Evolutionary conservation across 345 rosid genomes (phyloP), one percentile per base, ranked within the genome.

Genomic region (Gossypium raimondii): DNA sequence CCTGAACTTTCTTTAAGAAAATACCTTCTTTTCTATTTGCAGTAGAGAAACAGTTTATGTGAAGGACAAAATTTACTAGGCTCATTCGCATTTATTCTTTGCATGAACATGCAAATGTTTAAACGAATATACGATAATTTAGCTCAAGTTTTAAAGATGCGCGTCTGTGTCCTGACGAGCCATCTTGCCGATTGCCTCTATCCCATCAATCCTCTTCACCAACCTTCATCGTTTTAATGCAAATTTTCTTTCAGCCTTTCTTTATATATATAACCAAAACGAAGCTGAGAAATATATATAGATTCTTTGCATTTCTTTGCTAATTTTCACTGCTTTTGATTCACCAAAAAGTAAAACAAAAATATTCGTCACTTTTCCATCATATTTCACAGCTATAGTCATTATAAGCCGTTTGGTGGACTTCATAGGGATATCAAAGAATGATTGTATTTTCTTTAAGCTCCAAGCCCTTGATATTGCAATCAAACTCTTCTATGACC

Each of bases 131-230:
- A 51, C 66, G 20, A 0, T 6, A 29, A n/a, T 10, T 51, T 64
- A 43, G 27, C 74, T 60, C n/a, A 58, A 1, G 81, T 78, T 57
- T 34, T 34, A 77, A 92, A 97, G 99, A 96, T 92, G 93, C 98
- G 80, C 89, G 18, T 90, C 98, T 45, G 88, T 80, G 72, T 96
- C 99, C 13, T 93, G 99, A 73, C 91, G 97, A 70, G 86, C 84
- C 87, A 90, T 83, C 90, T 96, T 96, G 89, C 80, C 68, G 6
- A 85, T 78, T 58, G 81, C 78, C 65, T 96, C 98, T 90, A 93
- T 93, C 58, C 92, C 85, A 77, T 89, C 87, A 78, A 87, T 85
- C 81, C 97, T 91, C 72, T 85, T 80, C 71, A 34, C 41, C 41
- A 34, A 34, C 41, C 41, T 34, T 34, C 41, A 34, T 34, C 4